Percentiles rank a stretch among this genome's conserved stretches.
Conservation (phyloP, 106 monocot genomes). For the Dendrobium chrysotoxum region DNA sequence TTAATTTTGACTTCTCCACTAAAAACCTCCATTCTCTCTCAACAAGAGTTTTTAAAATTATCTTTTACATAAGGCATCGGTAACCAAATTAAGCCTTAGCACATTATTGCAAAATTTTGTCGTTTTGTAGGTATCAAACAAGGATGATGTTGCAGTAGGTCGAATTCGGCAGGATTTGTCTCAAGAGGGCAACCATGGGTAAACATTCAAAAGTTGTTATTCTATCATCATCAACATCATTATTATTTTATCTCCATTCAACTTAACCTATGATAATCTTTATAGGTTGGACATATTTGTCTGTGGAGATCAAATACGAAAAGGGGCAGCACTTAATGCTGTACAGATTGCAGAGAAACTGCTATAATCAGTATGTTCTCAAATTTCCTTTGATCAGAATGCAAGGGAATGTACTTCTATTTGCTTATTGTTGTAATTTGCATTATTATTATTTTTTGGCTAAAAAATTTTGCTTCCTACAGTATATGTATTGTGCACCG, state of each 20-base stretch:
- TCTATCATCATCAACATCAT: neutral
- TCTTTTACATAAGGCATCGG: too few species aligned
- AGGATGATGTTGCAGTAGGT: constrained; percentile 96
- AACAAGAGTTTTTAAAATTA: too few species aligned
- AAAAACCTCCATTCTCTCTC: too few species aligned
- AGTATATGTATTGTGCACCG: neutral
- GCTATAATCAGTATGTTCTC: constrained; percentile 26
- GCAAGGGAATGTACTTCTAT: neutral
- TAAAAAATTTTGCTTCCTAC: neutral
- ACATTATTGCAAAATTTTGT: neutral
- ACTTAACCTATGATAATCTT: neutral
- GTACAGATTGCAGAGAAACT: constrained; percentile 92
- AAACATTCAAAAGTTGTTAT: neutral
- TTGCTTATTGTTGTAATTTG: neutral
- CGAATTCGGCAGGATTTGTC: constrained; percentile 93
- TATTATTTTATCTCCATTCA: neutral
- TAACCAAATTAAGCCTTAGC: too few species aligned
- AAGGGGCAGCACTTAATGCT: constrained; percentile 96
- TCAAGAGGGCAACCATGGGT: constrained; percentile 81
- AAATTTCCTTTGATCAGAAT: neutral
- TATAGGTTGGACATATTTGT: constrained; percentile 90
- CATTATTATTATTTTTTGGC: neutral
- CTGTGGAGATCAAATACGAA: constrained; percentile 99
- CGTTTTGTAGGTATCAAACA: constrained; percentile 64
- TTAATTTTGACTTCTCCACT: too few species aligned